Evolutionary conservation across 208 protist genomes (phyloP), one percentile per base, ranked within the genome.

Genomic region (Balamuthia mandrillaris): DNA sequence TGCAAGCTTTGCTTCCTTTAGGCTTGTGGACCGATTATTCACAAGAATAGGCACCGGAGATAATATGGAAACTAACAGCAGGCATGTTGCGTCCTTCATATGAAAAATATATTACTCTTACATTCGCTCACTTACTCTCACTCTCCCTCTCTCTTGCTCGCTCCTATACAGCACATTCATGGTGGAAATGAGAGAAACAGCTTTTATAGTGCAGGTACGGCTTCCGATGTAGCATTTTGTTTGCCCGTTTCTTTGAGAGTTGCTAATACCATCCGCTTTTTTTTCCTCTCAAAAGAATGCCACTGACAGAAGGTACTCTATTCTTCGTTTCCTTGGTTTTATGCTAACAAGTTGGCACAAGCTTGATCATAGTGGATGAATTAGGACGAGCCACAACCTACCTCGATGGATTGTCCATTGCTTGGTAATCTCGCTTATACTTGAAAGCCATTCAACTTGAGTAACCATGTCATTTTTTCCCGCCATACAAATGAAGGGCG

Each of bases 171-270:
- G 74, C 60, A 87, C 87, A 2, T 90, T 90, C 66, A 83, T 88
- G 78, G 84, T 85, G 1, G 87, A 91, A 54, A 91, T 90, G 87
- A 86, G 70, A 63, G 87, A 91, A 47, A 91, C 87, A n/a, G 72
- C 86, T 5, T 88, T 85, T 49, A 87, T 89, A 29, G 75, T 91
- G 39, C 74, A 82, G 51, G 74, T 82, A 45, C 12, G 42, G 18
- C 24, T 24, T 10, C 10, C 18, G 18, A 18, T 52, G 47, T 18
- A n/a, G n/a, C n/a, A n/a, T n/a, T n/a, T n/a, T n/a, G n/a, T n/a
- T n/a, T n/a, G n/a, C n/a, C n/a, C n/a, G n/a, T n/a, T n/a, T n/a
- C n/a, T n/a, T n/a, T n/a, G n/a, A n/a, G n/a, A n/a, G n/a, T n/a
- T n/a, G n/a, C n/a, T n/a, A n/a, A n/a, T n/a, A n/a, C n/a, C n/a